phyloP scores from a whole-genome alignment of 2,329 filamentous ascomycete genomes.

The Lizonia empirigonia region DNA sequence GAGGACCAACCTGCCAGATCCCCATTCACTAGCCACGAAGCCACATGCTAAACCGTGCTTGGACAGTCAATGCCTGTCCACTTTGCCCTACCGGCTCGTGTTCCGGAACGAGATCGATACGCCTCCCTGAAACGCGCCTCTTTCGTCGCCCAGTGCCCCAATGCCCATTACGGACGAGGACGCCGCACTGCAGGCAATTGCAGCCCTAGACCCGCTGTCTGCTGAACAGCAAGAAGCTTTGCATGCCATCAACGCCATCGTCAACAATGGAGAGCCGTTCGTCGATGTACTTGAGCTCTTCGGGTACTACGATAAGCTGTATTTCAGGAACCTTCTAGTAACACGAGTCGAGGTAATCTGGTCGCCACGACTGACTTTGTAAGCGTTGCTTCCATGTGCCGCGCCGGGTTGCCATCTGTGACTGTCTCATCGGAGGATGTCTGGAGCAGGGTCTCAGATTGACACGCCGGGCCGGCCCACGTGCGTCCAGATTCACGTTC shows the following conservation, averaged over 20 bases:
- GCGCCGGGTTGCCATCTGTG: slow-evolving; percentile 4
- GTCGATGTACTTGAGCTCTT: slow-evolving; percentile 52
- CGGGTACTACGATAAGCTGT: slow-evolving; percentile 49
- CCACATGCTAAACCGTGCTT: slow-evolving; percentile 2
- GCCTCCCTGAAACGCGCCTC: slow-evolving; percentile 11
- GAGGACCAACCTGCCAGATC: slow-evolving; percentile 14
- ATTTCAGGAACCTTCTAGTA: slow-evolving; percentile 50
- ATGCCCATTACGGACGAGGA: slow-evolving; percentile 53
- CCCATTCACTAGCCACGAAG: slow-evolving; percentile 12
- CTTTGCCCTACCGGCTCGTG: slow-evolving; percentile 14
- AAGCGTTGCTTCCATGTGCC: slow-evolving; percentile 24
- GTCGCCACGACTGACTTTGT: slow-evolving; percentile 53
- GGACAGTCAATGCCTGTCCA: slow-evolving; percentile 15
- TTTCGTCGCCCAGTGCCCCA: slow-evolving; percentile 17
- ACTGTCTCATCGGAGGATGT: slow-evolving; percentile 10
- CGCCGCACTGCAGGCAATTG: slow-evolving; percentile 48
- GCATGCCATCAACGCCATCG: slow-evolving; percentile 44
- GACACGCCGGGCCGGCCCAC: slow-evolving; percentile 18
- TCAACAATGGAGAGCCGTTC: slow-evolving; percentile 48
- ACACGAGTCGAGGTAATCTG: slow-evolving; percentile 52
- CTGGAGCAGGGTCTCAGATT: slow-evolving; percentile 13
- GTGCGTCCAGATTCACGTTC: slow-evolving; percentile 9
- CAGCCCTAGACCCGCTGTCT: slow-evolving; percentile 42
- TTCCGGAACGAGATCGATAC: slow-evolving; percentile 16
- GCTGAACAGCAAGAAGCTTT: slow-evolving; percentile 43